phyloP scores from a whole-genome alignment of 192 early-diverging fungal genomes.

The Piromyces sp. region DNA sequence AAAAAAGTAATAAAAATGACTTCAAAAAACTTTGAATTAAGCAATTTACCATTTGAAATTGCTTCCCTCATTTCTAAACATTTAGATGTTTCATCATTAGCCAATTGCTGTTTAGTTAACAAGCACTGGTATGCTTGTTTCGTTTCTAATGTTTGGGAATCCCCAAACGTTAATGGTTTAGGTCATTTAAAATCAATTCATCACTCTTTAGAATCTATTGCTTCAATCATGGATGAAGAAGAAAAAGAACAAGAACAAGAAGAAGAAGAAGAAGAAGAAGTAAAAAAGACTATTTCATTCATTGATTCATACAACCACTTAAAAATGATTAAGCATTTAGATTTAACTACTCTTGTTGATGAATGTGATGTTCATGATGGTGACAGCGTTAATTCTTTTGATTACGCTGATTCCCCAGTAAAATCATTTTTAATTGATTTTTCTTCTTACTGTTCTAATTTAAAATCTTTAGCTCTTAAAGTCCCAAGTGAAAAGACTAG shows the following conservation, averaged over 20 bases:
- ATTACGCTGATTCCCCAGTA: neutral
- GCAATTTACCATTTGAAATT: neutral
- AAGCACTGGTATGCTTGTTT: neutral
- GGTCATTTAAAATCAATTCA: neutral
- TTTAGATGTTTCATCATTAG: neutral
- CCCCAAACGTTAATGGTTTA: neutral
- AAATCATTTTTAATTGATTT: neutral
- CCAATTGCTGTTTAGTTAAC: neutral
- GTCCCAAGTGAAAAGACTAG: neutral
- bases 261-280: neutral
- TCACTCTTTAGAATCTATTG: neutral
- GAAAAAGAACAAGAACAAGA: neutral
- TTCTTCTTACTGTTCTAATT: neutral
- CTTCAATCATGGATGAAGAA: neutral
- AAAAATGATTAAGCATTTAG: neutral
- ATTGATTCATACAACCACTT: neutral
- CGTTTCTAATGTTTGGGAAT: neutral
- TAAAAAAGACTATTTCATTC: neutral
- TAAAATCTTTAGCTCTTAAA: neutral
- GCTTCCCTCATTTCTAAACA: neutral
- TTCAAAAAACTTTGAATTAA: neutral
- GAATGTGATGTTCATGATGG: neutral
- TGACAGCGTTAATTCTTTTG: neutral
- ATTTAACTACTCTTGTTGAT: neutral
- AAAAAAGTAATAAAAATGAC: neutral